These are phyloP conservation scores for Sanguinoderma infundibulare DNA, from an alignment of 1,284 basidiomycete species.

Conservation along the genomic window DNA sequence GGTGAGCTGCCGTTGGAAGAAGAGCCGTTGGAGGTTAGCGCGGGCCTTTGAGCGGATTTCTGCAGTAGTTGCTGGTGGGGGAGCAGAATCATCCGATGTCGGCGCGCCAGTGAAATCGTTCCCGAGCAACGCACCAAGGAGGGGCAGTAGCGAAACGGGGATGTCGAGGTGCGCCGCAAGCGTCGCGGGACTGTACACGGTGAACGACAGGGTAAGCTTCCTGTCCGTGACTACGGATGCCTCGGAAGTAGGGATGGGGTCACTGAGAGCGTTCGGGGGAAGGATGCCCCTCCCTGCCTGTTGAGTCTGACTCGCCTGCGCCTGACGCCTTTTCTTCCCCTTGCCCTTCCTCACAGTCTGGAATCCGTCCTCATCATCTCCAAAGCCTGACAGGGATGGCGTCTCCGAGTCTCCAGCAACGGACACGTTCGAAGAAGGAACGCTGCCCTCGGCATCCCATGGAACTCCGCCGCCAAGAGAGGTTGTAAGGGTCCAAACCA, in stretches of 20 bases:
- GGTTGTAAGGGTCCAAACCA: slow-evolving; percentile 64
- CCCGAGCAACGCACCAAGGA: slow-evolving; percentile 85
- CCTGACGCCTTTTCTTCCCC: slow-evolving; percentile 45
- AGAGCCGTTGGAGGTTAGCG: slow-evolving; percentile 58
- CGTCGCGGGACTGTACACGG: slow-evolving; percentile 64
- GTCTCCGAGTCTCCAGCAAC: slow-evolving; percentile 33
- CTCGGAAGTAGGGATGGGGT: not conserved
- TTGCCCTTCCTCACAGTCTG: slow-evolving; percentile 48
- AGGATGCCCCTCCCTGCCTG: slow-evolving; percentile 49
- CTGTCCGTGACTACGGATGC: slow-evolving; percentile 14
- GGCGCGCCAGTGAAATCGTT: slow-evolving; percentile 73
- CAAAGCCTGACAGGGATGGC: slow-evolving; percentile 12
- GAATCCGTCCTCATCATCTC: slow-evolving; percentile 58
- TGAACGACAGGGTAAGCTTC: slow-evolving; percentile 53
- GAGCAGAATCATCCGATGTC: slow-evolving; percentile 38
- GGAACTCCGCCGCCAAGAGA: slow-evolving; percentile 3
- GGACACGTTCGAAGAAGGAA: slow-evolving; percentile 18
- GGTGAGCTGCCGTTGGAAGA: slow-evolving; percentile 67
- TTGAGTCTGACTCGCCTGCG: slow-evolving; percentile 26
- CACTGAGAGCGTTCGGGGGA: slow-evolving; percentile 47
- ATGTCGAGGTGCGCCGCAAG: slow-evolving; percentile 54
- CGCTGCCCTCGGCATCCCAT: slow-evolving; percentile 22
- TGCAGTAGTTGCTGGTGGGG: slow-evolving; percentile 18
- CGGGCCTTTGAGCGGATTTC: slow-evolving; percentile 31
- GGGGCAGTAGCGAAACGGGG: slow-evolving; percentile 72